These are phyloP conservation scores for Aspergillus japonicus DNA, from an alignment of 2,329 filamentous ascomycete genomes.

Conservation along the genomic window DNA sequence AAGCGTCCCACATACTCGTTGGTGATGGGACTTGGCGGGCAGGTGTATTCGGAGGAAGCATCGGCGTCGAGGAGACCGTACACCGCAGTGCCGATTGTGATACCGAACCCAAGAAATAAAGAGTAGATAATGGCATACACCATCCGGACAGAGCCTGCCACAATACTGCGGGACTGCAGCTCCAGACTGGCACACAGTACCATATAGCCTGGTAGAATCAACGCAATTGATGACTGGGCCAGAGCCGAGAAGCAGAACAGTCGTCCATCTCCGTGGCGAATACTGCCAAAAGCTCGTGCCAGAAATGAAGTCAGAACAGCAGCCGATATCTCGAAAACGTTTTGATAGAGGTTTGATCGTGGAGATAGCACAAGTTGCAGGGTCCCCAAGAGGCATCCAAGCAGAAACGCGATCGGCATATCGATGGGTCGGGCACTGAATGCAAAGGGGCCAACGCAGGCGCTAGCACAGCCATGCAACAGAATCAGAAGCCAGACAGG, in stretches of 20 bases:
- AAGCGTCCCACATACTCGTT: conserved; percentile 57
- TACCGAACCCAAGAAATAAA: conserved; percentile 70
- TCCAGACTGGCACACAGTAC: conserved; percentile 64
- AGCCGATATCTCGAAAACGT: conserved; percentile 66
- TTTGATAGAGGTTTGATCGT: conserved; percentile 66
- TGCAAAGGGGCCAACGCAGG: conserved; percentile 75
- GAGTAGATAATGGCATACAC: conserved; percentile 75
- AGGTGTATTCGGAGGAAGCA: conserved; percentile 52
- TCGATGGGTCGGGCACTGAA: conserved; percentile 78
- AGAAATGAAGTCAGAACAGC: conserved; percentile 68
- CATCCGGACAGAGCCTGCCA: conserved; percentile 72
- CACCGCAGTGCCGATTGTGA: conserved; percentile 65
- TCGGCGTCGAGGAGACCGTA: conserved; percentile 61
- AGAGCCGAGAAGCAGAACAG: conserved; percentile 72
- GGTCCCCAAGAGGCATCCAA: conserved; percentile 72
- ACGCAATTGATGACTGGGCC: conserved; percentile 69
- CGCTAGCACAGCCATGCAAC: conserved; percentile 74
- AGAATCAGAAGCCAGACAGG: conserved; percentile 57
- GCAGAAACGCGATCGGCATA: conserved; percentile 72
- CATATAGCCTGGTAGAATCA: conserved; percentile 70
- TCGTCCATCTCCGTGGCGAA: conserved; percentile 48
- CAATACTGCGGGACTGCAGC: conserved; percentile 67
- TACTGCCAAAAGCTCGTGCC: conserved; percentile 67
- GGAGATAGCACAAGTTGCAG: conserved; percentile 76
- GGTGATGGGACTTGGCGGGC: conserved; percentile 51